These are phyloP conservation scores for Ambrosia trifida DNA, from an alignment of 129 eudicot species.

Conservation along the genomic window DNA sequence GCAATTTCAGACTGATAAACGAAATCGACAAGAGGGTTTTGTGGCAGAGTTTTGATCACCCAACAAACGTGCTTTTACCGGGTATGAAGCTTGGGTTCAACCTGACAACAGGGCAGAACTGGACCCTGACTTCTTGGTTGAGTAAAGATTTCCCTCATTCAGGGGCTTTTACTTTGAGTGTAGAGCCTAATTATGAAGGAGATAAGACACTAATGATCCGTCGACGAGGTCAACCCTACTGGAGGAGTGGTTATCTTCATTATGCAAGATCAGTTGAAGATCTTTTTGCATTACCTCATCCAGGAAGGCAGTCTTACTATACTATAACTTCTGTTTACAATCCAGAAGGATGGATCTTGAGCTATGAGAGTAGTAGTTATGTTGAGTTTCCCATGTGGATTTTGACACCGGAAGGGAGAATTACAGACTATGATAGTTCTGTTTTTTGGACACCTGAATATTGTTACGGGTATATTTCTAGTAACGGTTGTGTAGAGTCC, in stretches of 20 bases:
- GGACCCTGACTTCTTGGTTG: conserved; percentile 34
- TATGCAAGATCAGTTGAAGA: too few species aligned
- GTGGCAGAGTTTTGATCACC: conserved; percentile 11
- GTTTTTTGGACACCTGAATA: conserved; percentile 14
- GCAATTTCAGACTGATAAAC: conserved; percentile 18
- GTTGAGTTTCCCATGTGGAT: neutral
- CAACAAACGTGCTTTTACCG: neutral
- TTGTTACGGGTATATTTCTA: conserved; percentile 24
- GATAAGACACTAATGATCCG: neutral
- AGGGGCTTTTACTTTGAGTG: conserved; percentile 32
- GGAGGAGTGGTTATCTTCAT: too few species aligned
- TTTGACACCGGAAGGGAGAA: conserved; percentile 23
- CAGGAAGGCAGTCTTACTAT: neutral
- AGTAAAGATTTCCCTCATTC: neutral
- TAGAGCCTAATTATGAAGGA: conserved; percentile 22
- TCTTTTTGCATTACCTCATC: too few species aligned
- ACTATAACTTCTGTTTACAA: conserved; percentile 17
- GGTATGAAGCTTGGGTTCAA: conserved; percentile 27
- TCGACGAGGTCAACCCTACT: conserved; percentile 11
- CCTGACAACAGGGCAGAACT: neutral
- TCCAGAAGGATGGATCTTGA: conserved; percentile 10
- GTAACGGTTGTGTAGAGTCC: conserved; percentile 22
- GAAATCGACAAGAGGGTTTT: neutral
- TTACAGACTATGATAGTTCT: neutral
- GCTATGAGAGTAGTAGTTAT: neutral